A percentile compares a stretch with the other conserved stretches of the same genome.
These are phyloP conservation scores for Ambrosiella xylebori DNA, from an alignment of 2,329 filamentous ascomycete species.

Conservation along the genomic window DNA sequence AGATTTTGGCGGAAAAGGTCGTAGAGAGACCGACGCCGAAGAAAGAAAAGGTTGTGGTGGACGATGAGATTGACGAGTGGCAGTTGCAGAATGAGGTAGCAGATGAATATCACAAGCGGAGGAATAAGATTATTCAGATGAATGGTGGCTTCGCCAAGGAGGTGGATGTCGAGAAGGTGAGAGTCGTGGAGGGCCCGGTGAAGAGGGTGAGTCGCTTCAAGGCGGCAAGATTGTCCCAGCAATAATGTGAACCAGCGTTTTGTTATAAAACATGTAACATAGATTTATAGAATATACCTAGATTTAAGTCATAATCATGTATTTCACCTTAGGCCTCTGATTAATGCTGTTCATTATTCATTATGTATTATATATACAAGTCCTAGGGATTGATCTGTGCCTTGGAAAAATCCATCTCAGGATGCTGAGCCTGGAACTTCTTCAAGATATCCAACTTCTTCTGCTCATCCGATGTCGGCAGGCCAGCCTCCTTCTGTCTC, in stretches of 20 bases:
- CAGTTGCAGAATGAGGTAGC: conserved; percentile 57
- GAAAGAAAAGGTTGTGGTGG: conserved; percentile 6
- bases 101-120: conserved; percentile 64
- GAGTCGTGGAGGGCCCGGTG: conserved; percentile 48
- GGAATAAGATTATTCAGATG: conserved; percentile 66
- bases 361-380: not conserved
- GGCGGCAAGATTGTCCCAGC: conserved; percentile 44
- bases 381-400: conserved; percentile 37
- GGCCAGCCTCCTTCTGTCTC: conserved; percentile 82
- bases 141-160: conserved; percentile 68
- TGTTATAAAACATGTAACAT: not conserved
- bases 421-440: conserved; percentile 73
- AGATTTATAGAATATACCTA: not conserved
- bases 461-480: conserved; percentile 83
- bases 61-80: conserved; percentile 36
- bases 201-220: conserved; percentile 57
- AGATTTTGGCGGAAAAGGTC: conserved; percentile 41
- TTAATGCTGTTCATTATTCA: not conserved
- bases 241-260: conserved; percentile 19
- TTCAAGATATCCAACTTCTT: conserved; percentile 85
- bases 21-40: conserved; percentile 33
- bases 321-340: too few species aligned
- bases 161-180: conserved; percentile 48
- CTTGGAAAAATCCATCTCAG: conserved; percentile 56
- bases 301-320: not conserved